phyloP scores from a whole-genome alignment of 495 filamentous ascomycete species.

The Lasiosphaeris hirsuta region DNA sequence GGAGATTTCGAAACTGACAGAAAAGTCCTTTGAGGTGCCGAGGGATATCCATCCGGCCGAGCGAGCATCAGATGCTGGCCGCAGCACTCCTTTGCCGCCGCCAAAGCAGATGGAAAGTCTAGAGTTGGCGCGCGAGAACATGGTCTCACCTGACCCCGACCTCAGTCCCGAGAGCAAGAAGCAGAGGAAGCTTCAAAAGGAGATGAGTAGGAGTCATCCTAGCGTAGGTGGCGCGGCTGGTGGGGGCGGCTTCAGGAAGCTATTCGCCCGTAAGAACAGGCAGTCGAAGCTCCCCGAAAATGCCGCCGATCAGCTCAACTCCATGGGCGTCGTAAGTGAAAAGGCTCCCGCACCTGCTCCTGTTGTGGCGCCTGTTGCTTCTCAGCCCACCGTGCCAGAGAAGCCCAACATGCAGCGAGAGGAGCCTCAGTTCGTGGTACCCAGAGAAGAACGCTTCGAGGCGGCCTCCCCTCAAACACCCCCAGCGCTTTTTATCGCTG shows the following conservation, averaged over 20 bases:
- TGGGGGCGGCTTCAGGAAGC: conserved; percentile 53
- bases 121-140: conserved; percentile 38
- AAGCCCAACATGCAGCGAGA: conserved; percentile 24
- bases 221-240: conserved; percentile 11
- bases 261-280: conserved; percentile 62
- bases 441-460: conserved; percentile 32
- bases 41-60: conserved; percentile 37
- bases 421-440: conserved; percentile 21
- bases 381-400: conserved; percentile 26
- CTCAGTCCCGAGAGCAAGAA: conserved; percentile 45
- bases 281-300: conserved; percentile 49
- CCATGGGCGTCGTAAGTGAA: conserved; percentile 26
- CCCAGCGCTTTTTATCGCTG: conserved; percentile 7
- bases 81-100: conserved; percentile 37
- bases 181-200: conserved; percentile 54
- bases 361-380: conserved; percentile 8
- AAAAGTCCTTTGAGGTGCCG: conserved; percentile 34
- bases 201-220: conserved; percentile 42
- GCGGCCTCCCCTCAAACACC: conserved; percentile 10
- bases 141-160: conserved; percentile 44
- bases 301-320: conserved; percentile 39
- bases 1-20: conserved; percentile 16
- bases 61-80: conserved; percentile 28
- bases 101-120: conserved; percentile 37
- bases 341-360: conserved; percentile 24